Percentiles rank a stretch among this genome's conserved stretches.
These are phyloP conservation scores for Neospora caninum DNA, from an alignment of 169 alveolate species.

Conservation along the genomic window DNA sequence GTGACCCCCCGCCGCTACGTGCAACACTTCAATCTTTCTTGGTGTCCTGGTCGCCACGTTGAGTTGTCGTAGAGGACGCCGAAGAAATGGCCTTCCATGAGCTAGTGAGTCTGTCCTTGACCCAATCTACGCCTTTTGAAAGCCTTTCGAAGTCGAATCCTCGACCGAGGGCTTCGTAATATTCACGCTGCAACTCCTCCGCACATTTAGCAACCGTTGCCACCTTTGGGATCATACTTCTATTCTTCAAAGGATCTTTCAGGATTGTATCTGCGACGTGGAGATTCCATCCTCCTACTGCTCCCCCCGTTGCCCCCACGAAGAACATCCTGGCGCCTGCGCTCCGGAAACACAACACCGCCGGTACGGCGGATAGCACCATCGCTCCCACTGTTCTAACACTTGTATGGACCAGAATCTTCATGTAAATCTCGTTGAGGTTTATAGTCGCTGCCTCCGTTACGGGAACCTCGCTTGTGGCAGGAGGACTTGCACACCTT, in stretches of 20 bases:
- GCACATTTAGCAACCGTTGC: constrained; percentile 23
- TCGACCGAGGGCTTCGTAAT: background rate
- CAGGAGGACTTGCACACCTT: background rate
- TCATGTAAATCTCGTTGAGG: background rate
- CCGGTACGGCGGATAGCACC: constrained; percentile 28
- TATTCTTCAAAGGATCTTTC: background rate
- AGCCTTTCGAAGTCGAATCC: background rate
- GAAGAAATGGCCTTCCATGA: background rate
- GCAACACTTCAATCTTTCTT: background rate
- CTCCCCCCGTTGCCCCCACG: constrained; percentile 24
- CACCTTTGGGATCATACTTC: background rate
- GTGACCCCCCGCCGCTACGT: no score
- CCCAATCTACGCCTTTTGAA: background rate
- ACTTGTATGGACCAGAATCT: background rate
- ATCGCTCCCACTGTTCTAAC: constrained; percentile 9
- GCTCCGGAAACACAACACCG: background rate
- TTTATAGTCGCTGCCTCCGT: background rate
- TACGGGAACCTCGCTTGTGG: background rate
- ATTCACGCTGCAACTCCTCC: constrained; percentile 6
- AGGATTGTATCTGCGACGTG: background rate
- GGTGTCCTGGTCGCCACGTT: no score
- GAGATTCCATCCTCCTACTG: constrained; percentile 16
- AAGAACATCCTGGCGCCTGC: background rate
- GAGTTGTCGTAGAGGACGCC: background rate
- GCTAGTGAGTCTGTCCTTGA: background rate